Evolutionary conservation across 495 filamentous ascomycete species (phyloP).

Genomic region (Pyronema omphalodes): DNA sequence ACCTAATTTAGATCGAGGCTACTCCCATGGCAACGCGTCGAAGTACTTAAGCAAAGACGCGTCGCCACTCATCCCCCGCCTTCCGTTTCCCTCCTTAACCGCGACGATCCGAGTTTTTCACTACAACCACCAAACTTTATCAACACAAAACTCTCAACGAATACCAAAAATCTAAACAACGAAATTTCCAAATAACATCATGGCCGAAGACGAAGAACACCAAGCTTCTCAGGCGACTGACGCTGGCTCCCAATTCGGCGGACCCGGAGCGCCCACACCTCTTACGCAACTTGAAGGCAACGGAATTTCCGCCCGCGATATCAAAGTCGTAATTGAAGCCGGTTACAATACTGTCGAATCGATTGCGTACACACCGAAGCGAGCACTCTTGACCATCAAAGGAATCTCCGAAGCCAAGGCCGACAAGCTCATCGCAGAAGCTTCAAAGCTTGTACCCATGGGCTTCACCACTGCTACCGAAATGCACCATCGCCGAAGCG

Average conservation of each 20-base stretch:
- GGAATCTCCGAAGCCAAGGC: constrained; percentile 95
- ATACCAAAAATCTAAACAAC: too few species aligned
- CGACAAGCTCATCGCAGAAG: constrained; percentile 78
- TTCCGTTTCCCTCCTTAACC: too few species aligned
- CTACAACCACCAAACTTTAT: too few species aligned
- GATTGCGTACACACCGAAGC: constrained; percentile 80
- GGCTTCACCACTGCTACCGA: constrained; percentile 98
- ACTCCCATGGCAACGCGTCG: too few species aligned
- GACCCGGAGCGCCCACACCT: constrained; percentile 89
- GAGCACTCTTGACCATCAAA: constrained; percentile 80
- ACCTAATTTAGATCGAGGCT: too few species aligned
- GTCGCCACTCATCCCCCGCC: too few species aligned
- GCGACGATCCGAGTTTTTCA: too few species aligned
- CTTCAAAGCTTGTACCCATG: constrained; percentile 89
- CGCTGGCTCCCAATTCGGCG: constrained; percentile 40
- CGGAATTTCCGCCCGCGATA: constrained; percentile 81
- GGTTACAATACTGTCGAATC: constrained; percentile 90
- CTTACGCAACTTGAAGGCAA: constrained; percentile 58
- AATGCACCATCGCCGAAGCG: constrained; percentile 91
- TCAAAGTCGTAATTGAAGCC: constrained; percentile 78
- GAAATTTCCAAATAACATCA: constrained; percentile 16
- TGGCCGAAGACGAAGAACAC: constrained; percentile 41
- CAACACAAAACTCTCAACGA: too few species aligned
- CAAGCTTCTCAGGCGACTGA: constrained; percentile 40
- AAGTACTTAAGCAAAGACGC: too few species aligned